These are phyloP conservation scores for Sporothrix brasiliensis DNA, from an alignment of 2,329 filamentous ascomycete species.

Conservation along the genomic window DNA sequence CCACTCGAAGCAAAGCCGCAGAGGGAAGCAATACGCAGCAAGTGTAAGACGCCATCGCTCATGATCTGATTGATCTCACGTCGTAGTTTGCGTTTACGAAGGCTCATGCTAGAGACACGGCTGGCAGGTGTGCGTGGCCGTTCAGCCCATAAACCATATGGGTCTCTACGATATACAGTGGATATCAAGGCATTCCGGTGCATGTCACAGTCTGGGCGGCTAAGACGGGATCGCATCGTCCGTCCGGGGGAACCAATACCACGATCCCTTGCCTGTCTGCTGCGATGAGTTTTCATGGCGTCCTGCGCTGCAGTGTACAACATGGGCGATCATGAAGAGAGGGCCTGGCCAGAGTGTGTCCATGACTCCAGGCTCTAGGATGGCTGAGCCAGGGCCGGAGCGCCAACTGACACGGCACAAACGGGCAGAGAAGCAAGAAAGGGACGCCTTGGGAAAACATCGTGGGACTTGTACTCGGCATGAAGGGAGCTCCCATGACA, in stretches of 20 bases:
- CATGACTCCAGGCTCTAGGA: neutral
- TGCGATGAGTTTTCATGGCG: constrained; percentile 4
- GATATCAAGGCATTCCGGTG: neutral
- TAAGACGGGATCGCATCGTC: neutral
- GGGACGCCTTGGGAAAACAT: neutral
- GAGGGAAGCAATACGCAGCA: neutral
- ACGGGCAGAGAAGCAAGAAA: neutral
- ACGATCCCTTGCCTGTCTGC: neutral
- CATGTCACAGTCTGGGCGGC: constrained; percentile 10
- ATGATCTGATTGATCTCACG: neutral
- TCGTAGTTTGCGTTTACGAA: neutral
- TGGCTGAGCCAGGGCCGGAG: constrained; percentile 20
- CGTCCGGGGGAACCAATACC: neutral
- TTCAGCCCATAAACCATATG: neutral
- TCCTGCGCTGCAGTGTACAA: neutral
- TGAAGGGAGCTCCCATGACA: constrained; percentile 10
- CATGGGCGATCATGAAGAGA: too few species aligned
- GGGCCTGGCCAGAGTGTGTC: neutral
- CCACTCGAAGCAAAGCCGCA: neutral
- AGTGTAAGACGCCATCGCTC: neutral
- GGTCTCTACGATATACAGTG: neutral
- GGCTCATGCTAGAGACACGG: neutral
- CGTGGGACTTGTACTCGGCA: neutral
- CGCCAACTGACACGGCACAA: constrained; percentile 14
- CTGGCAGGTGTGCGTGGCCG: neutral